Percentiles rank a stretch among this genome's conserved stretches.
Evolutionary conservation across 768 basidiomycete genomes (phyloP).

Genomic region (Lactifluus piperatus): DNA sequence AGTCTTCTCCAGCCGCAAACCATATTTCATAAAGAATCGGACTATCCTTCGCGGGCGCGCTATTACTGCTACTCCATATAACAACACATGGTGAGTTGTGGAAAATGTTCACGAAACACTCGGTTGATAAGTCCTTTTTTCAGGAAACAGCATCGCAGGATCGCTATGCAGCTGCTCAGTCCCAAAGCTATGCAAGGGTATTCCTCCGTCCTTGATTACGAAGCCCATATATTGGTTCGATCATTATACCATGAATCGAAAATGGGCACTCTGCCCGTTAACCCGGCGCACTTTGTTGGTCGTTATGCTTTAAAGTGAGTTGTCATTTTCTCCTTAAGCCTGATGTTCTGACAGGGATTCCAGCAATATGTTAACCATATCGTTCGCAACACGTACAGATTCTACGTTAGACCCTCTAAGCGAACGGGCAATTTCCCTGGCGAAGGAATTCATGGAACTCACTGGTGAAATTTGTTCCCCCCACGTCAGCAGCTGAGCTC

Average conservation of each 20-base stretch:
- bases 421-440: slow-evolving; percentile 29
- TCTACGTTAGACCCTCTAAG: slow-evolving; percentile 33
- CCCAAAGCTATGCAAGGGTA: too few species aligned
- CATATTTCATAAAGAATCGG: slow-evolving; percentile 37
- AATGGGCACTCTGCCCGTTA: too few species aligned
- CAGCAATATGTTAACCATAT: slow-evolving; percentile 36
- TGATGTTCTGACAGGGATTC: too few species aligned
- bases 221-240: slow-evolving; percentile 32
- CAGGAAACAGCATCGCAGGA: slow-evolving; percentile 36
- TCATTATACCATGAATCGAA: slow-evolving; percentile 30
- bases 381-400: slow-evolving; percentile 37
- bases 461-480: slow-evolving; percentile 16
- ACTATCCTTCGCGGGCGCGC: slow-evolving; percentile 36
- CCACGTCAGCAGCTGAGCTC: not conserved
- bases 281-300: slow-evolving; percentile 33
- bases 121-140: not conserved
- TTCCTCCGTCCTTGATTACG: slow-evolving; percentile 31
- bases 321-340: not conserved
- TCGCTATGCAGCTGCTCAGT: slow-evolving; percentile 31
- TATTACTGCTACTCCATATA: slow-evolving; percentile 38
- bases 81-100: slow-evolving; percentile 32
- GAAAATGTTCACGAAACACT: not conserved
- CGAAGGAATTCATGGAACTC: slow-evolving; percentile 37
- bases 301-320: slow-evolving; percentile 26
- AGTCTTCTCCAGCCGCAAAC: slow-evolving; percentile 39